These are phyloP conservation scores for Haematococcus sp. DNA, from an alignment of 139 green algal species.

Conservation along the genomic window DNA sequence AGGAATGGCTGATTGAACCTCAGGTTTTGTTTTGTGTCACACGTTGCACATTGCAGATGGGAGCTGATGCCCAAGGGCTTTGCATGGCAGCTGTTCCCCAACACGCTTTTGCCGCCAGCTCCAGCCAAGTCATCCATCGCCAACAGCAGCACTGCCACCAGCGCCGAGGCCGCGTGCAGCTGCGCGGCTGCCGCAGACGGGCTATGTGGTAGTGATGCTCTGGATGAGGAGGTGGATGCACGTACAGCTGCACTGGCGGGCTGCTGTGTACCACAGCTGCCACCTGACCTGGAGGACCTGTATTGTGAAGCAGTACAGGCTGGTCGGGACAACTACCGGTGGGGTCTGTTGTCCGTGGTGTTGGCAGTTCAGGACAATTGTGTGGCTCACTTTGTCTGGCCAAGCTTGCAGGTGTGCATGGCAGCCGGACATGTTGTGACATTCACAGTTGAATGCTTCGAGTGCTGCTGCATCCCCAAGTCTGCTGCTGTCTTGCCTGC, in stretches of 20 bases:
- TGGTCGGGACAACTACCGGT: too few species aligned
- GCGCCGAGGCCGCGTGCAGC: too few species aligned
- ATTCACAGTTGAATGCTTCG: too few species aligned
- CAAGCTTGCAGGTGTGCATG: background rate
- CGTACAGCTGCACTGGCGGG: background rate
- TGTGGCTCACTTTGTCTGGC: constrained; percentile 12
- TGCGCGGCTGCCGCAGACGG: background rate
- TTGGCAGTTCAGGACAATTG: constrained; percentile 10
- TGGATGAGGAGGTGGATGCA: background rate
- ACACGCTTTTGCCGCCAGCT: too few species aligned
- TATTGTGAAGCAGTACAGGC: constrained; percentile 8
- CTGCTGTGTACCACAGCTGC: constrained; percentile 1
- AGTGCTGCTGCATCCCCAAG: too few species aligned
- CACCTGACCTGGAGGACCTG: constrained; percentile 27
- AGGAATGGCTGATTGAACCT: too few species aligned
- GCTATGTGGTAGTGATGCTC: background rate
- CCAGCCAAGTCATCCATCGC: too few species aligned
- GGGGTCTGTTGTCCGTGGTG: background rate
- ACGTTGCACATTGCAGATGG: background rate
- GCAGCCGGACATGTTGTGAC: background rate
- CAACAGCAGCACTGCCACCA: too few species aligned
- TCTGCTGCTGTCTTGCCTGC: too few species aligned
- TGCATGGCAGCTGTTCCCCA: constrained; percentile 45
- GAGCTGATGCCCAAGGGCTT: constrained; percentile 59
- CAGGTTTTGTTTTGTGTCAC: too few species aligned